phyloP scores from a whole-genome alignment of 805 yeast species.

The Komagataella mondaviorum region DNA sequence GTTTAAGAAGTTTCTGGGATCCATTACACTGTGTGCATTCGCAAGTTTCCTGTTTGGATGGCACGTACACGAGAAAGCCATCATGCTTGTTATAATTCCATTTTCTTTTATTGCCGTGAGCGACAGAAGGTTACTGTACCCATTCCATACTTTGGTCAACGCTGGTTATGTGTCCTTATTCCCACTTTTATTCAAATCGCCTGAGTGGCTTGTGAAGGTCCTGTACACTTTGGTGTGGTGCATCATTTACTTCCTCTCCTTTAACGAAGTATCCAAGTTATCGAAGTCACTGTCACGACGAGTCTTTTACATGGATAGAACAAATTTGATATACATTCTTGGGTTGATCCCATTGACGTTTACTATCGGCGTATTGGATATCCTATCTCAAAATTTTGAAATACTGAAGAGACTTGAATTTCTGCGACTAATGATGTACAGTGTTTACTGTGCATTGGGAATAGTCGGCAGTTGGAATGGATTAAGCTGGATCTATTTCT shows the following conservation, averaged over 20 bases:
- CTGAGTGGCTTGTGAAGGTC: conserved; percentile 68
- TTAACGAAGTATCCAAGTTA: conserved; percentile 49
- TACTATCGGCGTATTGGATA: conserved; percentile 27
- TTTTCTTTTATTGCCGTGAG: conserved; percentile 61
- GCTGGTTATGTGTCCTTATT: conserved; percentile 82
- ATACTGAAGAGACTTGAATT: conserved; percentile 54
- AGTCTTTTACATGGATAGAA: conserved; percentile 58
- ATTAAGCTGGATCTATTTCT: conserved; percentile 76
- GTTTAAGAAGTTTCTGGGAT: conserved; percentile 67
- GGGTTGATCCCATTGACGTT: conserved; percentile 56
- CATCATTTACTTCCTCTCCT: conserved; percentile 57
- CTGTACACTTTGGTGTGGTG: conserved; percentile 79
- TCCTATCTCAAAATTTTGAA: conserved; percentile 40
- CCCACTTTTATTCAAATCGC: conserved; percentile 72
- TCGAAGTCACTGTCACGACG: conserved; percentile 23
- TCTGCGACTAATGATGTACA: conserved; percentile 64
- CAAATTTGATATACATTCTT: conserved; percentile 50
- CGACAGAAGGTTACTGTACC: conserved; percentile 57
- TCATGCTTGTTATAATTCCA: conserved; percentile 82
- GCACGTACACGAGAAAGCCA: conserved; percentile 98
- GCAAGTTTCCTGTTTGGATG: conserved; percentile 92
- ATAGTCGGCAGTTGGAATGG: conserved; percentile 81
- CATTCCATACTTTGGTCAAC: conserved; percentile 59
- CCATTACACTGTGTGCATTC: conserved; percentile 80
- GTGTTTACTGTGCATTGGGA: conserved; percentile 81